phyloP scores from a whole-genome alignment of 2,329 filamentous ascomycete genomes.

The Botryotinia globosa region DNA sequence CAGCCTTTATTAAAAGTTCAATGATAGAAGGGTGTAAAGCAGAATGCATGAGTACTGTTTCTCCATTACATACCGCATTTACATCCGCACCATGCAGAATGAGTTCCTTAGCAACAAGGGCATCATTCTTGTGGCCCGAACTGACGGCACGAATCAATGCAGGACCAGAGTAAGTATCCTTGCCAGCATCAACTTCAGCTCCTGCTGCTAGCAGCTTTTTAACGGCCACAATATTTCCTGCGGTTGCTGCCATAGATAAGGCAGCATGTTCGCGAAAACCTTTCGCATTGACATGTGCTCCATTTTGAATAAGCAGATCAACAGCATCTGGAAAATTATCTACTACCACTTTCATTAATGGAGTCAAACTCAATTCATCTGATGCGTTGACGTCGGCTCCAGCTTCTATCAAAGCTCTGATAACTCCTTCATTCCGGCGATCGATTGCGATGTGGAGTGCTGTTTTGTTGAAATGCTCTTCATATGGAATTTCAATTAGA shows the following conservation, averaged over 20 bases:
- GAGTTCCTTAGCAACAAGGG: not conserved
- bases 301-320: not conserved
- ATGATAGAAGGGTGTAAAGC: not conserved
- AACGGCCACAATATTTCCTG: not conserved
- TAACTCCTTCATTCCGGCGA: not conserved
- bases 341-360: not conserved
- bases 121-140: not conserved
- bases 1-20: not conserved
- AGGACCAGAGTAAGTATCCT: not conserved
- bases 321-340: not conserved
- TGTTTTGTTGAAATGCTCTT: not conserved
- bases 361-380: not conserved
- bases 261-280: not conserved
- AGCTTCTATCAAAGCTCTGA: not conserved
- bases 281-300: not conserved
- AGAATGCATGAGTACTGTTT: not conserved
- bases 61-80: not conserved
- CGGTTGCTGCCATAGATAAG: not conserved
- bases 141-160: not conserved
- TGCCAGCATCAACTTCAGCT: constrained; percentile 7
- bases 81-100: not conserved
- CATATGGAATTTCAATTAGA: not conserved
- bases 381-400: not conserved
- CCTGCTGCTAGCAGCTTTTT: not conserved
- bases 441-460: not conserved